Base-by-base conservation (phyloP, 2,329 filamentous ascomycete genomes). In the Sphaceloma murrayae region DNA sequence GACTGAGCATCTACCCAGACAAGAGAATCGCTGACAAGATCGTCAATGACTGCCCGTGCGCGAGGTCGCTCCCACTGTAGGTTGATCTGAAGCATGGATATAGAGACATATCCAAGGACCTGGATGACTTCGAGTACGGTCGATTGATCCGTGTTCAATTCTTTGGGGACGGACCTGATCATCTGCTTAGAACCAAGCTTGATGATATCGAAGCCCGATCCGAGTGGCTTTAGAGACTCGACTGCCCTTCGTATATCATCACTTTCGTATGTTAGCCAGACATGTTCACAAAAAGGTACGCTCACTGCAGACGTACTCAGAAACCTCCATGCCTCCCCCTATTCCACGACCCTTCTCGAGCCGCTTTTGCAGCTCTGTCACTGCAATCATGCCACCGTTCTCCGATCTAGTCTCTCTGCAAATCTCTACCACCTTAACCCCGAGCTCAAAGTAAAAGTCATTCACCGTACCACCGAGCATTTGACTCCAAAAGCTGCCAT, bases 401-500 rank as follows among this genome's bases (percentile, higher is more conserved):
- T 95, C 89, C 3, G 76, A 77, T 43, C 91, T 73, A 33, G 87
- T 95, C 43, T 81, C 78, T 4, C 86, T 74, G 60, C 91, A 98
- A 5, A 95, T 78, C 63, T 96, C 89, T 4, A 98, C 91, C 1
- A 96, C 84, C 39, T 85, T 75, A n/a, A 96, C 89, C 1, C 87
- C 91, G 34, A 98, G 77, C 68, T 94, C 89, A 63, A 96, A 96
- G 67, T 96, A 98, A 60, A 98, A 98, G 63, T 98, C 91, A 60
- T 95, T 94, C 54, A 98, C 88, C 55, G 80, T 87, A 48, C 83
- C 78, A 21, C 91, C 91, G 14, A 96, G 73, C 50, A 96, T 77
- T 67, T 95, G 88, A 6, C 86, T 83, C 89, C 91, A 96, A 48
- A 95, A 79, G 47, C 82, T 91, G 13, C 77, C 76, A 1, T 66